These are phyloP conservation scores for Melaleuca alternifolia DNA, from an alignment of 345 rosid species.

Conservation along the genomic window DNA sequence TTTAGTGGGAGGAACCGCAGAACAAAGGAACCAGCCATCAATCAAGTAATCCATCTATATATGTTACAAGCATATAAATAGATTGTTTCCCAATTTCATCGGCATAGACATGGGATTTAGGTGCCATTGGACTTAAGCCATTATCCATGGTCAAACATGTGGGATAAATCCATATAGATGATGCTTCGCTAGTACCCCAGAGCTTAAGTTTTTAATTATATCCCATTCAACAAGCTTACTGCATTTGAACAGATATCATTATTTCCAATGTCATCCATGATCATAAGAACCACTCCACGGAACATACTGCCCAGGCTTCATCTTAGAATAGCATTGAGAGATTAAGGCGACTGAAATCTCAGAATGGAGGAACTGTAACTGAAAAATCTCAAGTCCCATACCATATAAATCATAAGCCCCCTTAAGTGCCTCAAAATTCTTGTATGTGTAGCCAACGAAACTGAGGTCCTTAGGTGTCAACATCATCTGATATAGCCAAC, in stretches of 20 bases:
- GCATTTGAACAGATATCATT: neutral
- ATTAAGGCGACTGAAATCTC: neutral
- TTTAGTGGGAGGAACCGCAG: neutral
- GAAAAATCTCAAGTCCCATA: conserved; percentile 5
- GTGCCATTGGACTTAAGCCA: neutral
- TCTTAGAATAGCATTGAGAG: neutral
- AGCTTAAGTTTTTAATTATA: neutral
- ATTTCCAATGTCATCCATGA: neutral
- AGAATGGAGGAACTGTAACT: neutral
- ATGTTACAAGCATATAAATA: neutral
- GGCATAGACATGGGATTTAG: neutral
- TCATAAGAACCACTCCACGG: neutral
- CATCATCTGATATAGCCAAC: conserved; percentile 29
- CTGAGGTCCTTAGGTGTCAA: conserved; percentile 57
- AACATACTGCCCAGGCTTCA: neutral
- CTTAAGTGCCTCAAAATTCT: conserved; percentile 62
- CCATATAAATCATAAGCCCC: conserved; percentile 42
- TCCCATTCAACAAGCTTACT: neutral
- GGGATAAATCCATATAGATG: neutral
- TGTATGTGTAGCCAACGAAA: conserved; percentile 92
- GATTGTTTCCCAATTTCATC: neutral
- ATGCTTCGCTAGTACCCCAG: neutral
- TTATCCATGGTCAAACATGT: neutral
- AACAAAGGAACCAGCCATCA: neutral
- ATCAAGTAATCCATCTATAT: neutral